Base-by-base conservation (phyloP, 495 filamentous ascomycete species). In the Xylaria flabelliformis region DNA sequence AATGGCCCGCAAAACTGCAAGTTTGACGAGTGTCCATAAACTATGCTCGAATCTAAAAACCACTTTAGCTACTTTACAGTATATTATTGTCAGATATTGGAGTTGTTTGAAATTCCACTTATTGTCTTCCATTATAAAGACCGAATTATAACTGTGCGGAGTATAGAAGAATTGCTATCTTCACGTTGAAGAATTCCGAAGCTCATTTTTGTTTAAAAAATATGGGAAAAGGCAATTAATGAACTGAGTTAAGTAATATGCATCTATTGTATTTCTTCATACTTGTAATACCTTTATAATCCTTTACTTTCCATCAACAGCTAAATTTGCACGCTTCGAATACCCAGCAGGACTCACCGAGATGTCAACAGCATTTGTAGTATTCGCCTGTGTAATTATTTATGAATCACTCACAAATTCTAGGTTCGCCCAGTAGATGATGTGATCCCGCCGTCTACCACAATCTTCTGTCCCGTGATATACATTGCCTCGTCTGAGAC, bases 401-500 rank as follows among this genome's bases (percentile, higher is more conserved):
- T 2, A 29, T 29, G 26, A 9, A 0, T 9, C 12, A 1, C 29
- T 39, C n/a, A n/a, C 3, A 32, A 7, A 82, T 0, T 29, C 44
- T 26, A 39, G 3, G 64, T 53, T 39, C 46, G 63, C 32, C 42
- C 64, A 19, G 64, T 66, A 17, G 64, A 66, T 1, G 71, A 73
- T 24, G 55, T 69, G 41, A 73, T 73, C 32, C 71, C 69, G n/a
- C 86, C 85, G 78, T 87, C 84, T 7, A 87, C 80, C 1, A 86
- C 81, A 3, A 87, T 67, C 69, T 51, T 71, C 69, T 65, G 69
- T 15, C 61, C 61, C 0, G 84, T 86, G 36, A 85, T 80, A 74
- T 87, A 87, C 42, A 69, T 65, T 1, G 85, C 78, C 67, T 83
- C 82, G 71, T 86, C 81, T 26, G 76, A 78, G 0, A 77, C 84